These are phyloP conservation scores for Xylaria hypoxylon DNA, from an alignment of 2,329 filamentous ascomycete genomes.

Conservation along the genomic window DNA sequence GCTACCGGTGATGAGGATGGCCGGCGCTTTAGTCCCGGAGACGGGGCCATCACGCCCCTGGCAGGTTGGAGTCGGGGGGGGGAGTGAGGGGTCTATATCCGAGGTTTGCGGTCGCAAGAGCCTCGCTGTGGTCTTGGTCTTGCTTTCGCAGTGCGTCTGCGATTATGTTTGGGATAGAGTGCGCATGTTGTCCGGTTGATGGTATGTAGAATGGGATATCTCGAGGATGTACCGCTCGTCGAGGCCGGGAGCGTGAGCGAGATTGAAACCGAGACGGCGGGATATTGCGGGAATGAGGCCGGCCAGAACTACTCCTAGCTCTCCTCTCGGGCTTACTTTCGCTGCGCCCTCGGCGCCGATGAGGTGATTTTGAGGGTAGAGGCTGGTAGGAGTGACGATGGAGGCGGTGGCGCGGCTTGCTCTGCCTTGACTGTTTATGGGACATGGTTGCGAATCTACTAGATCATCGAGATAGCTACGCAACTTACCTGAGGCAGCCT, in stretches of 20 bases:
- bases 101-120: conserved; percentile 13
- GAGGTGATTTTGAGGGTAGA: conserved; percentile 12
- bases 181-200: conserved; percentile 16
- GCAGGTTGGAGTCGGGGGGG: conserved; percentile 18
- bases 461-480: conserved; percentile 6
- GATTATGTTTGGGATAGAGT: conserved; percentile 25
- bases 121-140: conserved; percentile 16
- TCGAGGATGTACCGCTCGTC: conserved; percentile 11
- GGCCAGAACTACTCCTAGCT: conserved; percentile 29
- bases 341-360: conserved; percentile 25
- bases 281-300: conserved; percentile 8
- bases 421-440: conserved; percentile 17
- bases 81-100: conserved; percentile 19
- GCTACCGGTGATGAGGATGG: conserved; percentile 30
- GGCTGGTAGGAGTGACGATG: conserved; percentile 18
- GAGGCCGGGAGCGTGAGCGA: conserved; percentile 26
- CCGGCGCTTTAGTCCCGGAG: conserved; percentile 16
- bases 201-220: conserved; percentile 34
- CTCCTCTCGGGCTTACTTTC: conserved; percentile 27
- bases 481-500: conserved; percentile 8
- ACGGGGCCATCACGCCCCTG: not conserved
- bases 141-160: conserved; percentile 31
- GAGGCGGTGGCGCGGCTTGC: conserved; percentile 18
- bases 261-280: conserved; percentile 14
- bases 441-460: conserved; percentile 28